Evolutionary conservation across 805 yeast genomes (phyloP), one percentile per base, ranked within the genome.

Genomic region (Wickerhamomyces pijperi): DNA sequence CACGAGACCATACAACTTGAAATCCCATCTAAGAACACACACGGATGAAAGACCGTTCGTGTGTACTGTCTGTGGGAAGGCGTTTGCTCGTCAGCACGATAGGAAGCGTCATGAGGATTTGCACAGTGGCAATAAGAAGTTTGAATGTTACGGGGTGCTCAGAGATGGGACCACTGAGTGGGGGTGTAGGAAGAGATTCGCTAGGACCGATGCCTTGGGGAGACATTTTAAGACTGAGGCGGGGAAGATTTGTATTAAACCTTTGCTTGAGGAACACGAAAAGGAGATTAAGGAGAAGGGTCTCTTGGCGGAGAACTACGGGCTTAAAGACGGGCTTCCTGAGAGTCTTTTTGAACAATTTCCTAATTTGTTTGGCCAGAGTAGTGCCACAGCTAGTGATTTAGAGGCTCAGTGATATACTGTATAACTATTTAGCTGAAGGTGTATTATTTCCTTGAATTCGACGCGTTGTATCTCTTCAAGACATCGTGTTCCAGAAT

Each of bases 1-100:
- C 56, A 90, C 97, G 2, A 64, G 97, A 40, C 95, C 96, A 0
- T 92, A 92, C 58, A 92, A 92, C 55, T 65, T 90, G 47, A 85
- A 90, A 49, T 84, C 95, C 0, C 98, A 90, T 60, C 64, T 83
- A 53, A 67, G 96, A 42, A 90, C 97, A 0, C 98, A 84, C 56
- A 82, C 94, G 1, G 82, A 82, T 53, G 94, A 83, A 52, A 62
- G 87, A 39, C 94, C 92, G 5, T 83, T 74, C 51, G 66, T 74
- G 7, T 83, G 94, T 58, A 64, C 70, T 13, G 67, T 73, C 3
- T 83, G 94, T 60, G 86, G 85, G 4, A 82, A 82, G 55, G 83
- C 88, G 1, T 83, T 83, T 65, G 88, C 88, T 5, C 61, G 92
- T 42, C 79, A 78, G 40, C 92, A 82, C 51, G 92, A 82, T 55